Evolutionary conservation across 2,329 filamentous ascomycete species (phyloP), one percentile per base, ranked within the genome.

Genomic region (Kalaharituber pfeilii): DNA sequence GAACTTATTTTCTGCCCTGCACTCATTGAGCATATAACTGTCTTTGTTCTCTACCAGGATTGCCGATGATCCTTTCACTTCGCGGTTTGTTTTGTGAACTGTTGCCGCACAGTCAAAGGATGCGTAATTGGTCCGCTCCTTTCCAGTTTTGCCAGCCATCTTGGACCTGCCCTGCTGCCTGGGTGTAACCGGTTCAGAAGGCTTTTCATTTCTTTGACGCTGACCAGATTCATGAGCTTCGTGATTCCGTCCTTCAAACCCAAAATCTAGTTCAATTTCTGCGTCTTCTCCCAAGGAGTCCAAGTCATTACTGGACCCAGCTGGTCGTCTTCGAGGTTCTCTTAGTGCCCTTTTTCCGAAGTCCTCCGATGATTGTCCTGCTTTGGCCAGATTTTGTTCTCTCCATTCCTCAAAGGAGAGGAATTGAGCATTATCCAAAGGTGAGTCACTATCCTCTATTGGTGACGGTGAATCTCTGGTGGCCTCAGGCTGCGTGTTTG

Each of bases 391-490:
- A 70, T 94, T 94, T 72, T 88, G 84, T 65, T 83, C 86, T 70
- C 94, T 96, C 91, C 91, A 98, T 64, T 96, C 89, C 66, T 96
- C 91, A 63, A 98, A 98, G 0, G 91, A 95, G 63, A 96, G 79
- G 67, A 96, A 96, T 5, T 87, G 82, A 47, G 81, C 77, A 61
- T 85, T 84, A 64, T 86, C 81, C 9, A 83, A 72, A 0, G 77
- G 74, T 1, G 79, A 81, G 49, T 84, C 82, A 53, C 79, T 75
- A 15, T 69, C 63, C 11, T 70, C 65, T 15, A 65, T 54, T 22
- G 66, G 62, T 20, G 59, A 50, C 49, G 20, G 44, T 22, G 5
- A 50, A 56, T 22, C 49, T 56, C 47, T 56, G 57, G 45, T 50
- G 49, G 26, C 62, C 59, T 20, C 59, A 56, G 20, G 56, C 27